Evolutionary conservation across 805 yeast species (phyloP), one percentile per base, ranked within the genome.

Genomic region (Ogataea allantospora): DNA sequence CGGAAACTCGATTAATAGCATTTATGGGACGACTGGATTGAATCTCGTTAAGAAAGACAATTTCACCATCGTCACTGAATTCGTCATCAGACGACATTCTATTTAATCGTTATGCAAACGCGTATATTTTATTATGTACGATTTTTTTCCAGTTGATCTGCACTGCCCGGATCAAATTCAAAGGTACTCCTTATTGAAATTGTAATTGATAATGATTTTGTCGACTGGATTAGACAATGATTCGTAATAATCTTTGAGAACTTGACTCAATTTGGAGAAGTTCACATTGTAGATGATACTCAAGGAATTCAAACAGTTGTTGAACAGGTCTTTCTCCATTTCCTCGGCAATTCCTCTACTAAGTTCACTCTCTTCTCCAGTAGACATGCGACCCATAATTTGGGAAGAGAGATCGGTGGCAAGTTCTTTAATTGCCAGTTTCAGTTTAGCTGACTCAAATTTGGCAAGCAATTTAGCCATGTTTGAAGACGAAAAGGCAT

Each of bases 271-370:
- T 31, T 77, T 70, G 44, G 71, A 61, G 48, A 81, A 77, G 17
- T 77, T 65, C 14, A 75, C 72, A 14, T 42, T 53, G 48, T 79
- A 80, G 45, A 78, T 77, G 14, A 77, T 78, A 48, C 82, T 87
- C 41, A 85, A 62, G 13, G 83, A 78, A 11, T 71, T 66, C 93
- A 95, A 82, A 39, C 87, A 69, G 51, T 72, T 75, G 25, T 74
- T 78, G 26, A 79, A 62, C 27, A 86, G 55, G 30, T 71, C 77
- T 32, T 67, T 70, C 51, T 78, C 83, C 43, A 70, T 63, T 42
- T 67, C 70, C 22, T 65, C 37, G 1, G 58, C 55, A 9, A 56
- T 55, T 1, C 32, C 33, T 10, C 48, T 46, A 30, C 60, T 55
- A 15, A 47, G 46, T 6, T 59, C 61, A 24, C 48, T 58, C 35